Conservation (phyloP, 352 stramenopile species). For the Blastocystis sp. region DNA sequence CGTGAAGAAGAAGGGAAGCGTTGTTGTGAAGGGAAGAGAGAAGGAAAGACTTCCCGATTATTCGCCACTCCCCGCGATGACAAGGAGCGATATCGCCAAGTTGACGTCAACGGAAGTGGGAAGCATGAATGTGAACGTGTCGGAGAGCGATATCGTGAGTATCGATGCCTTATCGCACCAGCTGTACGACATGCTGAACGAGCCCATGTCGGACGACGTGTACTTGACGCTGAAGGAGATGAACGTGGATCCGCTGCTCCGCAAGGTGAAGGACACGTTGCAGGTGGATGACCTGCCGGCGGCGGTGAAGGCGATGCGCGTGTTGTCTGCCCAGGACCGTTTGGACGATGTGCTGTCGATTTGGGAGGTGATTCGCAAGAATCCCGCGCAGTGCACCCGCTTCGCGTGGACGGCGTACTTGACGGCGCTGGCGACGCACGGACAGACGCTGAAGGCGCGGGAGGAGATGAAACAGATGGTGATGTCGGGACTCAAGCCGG, state of each 20-base stretch:
- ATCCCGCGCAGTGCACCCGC: slow-evolving; percentile 42
- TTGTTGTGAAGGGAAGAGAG: background rate
- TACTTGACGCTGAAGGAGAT: slow-evolving; percentile 32
- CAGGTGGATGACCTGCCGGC: slow-evolving; percentile 54
- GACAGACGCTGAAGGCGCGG: background rate
- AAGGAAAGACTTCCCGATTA: slow-evolving; percentile 41
- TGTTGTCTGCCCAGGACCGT: slow-evolving; percentile 41
- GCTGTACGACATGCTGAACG: slow-evolving; percentile 28
- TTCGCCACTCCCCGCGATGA: slow-evolving; percentile 48
- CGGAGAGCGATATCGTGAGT: slow-evolving; percentile 47
- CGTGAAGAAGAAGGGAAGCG: background rate
- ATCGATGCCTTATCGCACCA: slow-evolving; percentile 12
- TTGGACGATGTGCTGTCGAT: slow-evolving; percentile 42
- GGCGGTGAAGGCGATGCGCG: slow-evolving; percentile 59
- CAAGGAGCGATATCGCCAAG: slow-evolving; percentile 22
- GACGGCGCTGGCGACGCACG: slow-evolving; percentile 7
- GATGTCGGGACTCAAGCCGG: slow-evolving; percentile 22
- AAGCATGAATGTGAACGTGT: slow-evolving; percentile 43
- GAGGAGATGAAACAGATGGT: slow-evolving; percentile 63
- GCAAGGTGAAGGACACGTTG: slow-evolving; percentile 37
- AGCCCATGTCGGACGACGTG: slow-evolving; percentile 27
- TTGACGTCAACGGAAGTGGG: slow-evolving; percentile 43
- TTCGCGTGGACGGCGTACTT: slow-evolving; percentile 66
- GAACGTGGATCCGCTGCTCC: slow-evolving; percentile 46
- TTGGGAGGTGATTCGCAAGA: slow-evolving; percentile 14